Conservation (phyloP, 352 stramenopile genomes). For the Globisporangium middletonii region DNA sequence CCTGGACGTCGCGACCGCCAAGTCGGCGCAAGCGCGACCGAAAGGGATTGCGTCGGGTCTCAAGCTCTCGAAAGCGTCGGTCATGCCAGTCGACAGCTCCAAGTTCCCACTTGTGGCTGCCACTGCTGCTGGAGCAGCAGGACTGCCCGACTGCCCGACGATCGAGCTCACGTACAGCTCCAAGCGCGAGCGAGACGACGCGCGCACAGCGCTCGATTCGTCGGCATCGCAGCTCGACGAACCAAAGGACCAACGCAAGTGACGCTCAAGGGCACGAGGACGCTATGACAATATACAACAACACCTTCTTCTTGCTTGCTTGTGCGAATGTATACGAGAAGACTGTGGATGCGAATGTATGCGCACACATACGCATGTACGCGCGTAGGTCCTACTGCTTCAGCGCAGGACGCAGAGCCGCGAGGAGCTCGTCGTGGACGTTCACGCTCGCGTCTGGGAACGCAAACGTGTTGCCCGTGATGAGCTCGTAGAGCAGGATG, state of each 20-base stretch:
- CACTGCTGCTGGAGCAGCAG: background rate
- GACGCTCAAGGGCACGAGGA: background rate
- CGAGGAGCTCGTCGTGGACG: conserved; percentile 42
- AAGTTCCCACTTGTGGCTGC: background rate
- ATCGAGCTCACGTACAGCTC: conserved; percentile 11
- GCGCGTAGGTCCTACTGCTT: conserved; percentile 1
- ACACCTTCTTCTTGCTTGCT: too few species aligned
- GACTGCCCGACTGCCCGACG: background rate
- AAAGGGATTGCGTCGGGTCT: conserved; percentile 6
- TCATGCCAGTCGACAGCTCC: conserved; percentile 44
- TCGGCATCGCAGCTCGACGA: conserved; percentile 19
- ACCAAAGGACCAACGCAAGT: background rate
- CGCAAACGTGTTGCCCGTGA: conserved; percentile 94
- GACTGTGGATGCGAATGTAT: too few species aligned
- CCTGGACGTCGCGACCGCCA: background rate
- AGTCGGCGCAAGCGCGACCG: conserved; percentile 5
- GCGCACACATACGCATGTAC: too few species aligned
- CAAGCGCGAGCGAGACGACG: background rate
- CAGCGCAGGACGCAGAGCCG: conserved; percentile 11
- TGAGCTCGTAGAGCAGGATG: conserved; percentile 98
- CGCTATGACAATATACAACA: background rate
- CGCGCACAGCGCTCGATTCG: conserved; percentile 6
- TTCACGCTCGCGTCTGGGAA: conserved; percentile 47
- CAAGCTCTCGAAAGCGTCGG: conserved; percentile 46
- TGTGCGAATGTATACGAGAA: too few species aligned